Percentiles rank a stretch among this genome's conserved stretches.
Evolutionary conservation across 495 filamentous ascomycete species (phyloP).

Genomic region (Aspergillus egyptiacus): DNA sequence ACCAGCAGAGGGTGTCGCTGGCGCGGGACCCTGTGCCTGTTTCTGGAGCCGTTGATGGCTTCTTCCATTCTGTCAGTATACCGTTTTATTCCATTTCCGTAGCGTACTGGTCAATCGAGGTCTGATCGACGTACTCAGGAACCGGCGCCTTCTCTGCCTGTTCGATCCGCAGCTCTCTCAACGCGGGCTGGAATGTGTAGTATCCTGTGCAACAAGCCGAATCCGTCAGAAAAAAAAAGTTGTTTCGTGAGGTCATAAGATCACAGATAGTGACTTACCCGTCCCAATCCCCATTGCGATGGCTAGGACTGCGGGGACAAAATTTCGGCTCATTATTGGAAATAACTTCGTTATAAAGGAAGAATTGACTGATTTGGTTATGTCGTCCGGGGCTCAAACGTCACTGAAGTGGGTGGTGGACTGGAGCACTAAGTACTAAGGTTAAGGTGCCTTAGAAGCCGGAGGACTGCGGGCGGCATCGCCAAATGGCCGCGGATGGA

Average conservation of each 20-base stretch:
- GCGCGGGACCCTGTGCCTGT: too few relatives aligned
- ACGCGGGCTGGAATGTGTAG: conserved; percentile 27
- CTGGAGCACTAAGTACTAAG: too few relatives aligned
- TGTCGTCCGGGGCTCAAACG: too few relatives aligned
- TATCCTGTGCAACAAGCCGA: conserved; percentile 25
- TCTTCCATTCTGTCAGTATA: too few relatives aligned
- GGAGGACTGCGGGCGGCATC: conserved; percentile 1
- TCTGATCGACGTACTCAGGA: conserved; percentile 9
- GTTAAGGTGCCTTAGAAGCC: neutral
- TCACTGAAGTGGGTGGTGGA: too few relatives aligned
- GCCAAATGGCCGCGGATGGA: conserved; percentile 23
- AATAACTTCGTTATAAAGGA: neutral
- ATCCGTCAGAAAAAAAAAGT: too few relatives aligned
- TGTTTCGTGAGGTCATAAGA: neutral
- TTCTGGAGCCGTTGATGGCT: too few relatives aligned
- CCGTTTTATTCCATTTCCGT: too few relatives aligned
- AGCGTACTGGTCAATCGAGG: too few relatives aligned
- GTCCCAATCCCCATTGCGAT: conserved; percentile 39
- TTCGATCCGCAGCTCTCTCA: conserved; percentile 13
- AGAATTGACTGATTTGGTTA: neutral
- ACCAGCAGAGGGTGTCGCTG: too few relatives aligned
- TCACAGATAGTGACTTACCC: conserved; percentile 22
- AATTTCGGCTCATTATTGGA: conserved; percentile 37
- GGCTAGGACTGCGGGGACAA: conserved; percentile 33
- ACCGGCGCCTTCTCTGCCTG: neutral